phyloP scores from a whole-genome alignment of 1,284 basidiomycete species.

The Pseudozyma hubeiensis region DNA sequence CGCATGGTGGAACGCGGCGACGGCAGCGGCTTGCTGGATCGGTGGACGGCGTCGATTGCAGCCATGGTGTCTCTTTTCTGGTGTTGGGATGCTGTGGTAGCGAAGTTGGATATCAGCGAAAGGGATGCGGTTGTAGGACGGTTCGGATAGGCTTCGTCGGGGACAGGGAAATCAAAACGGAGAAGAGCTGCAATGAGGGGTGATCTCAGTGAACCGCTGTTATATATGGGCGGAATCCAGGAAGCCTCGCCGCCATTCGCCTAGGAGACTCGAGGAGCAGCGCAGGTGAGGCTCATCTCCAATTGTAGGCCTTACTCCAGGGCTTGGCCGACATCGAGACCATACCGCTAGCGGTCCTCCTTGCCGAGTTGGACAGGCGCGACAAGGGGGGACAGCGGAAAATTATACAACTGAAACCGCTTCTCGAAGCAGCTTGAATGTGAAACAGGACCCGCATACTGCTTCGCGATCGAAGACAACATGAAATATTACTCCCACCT shows the following conservation, averaged over 20 bases:
- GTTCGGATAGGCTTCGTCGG: too few species aligned
- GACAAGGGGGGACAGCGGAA: neutral
- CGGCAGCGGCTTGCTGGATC: slow-evolving; percentile 32
- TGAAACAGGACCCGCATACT: slow-evolving; percentile 11
- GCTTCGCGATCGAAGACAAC: slow-evolving; percentile 25
- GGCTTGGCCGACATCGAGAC: too few species aligned
- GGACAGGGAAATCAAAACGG: too few species aligned
- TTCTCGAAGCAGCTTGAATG: slow-evolving; percentile 11
- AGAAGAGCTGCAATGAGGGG: too few species aligned
- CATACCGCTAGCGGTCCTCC: neutral
- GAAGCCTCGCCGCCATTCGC: neutral
- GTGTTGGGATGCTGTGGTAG: too few species aligned
- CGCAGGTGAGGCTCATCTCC: too few species aligned
- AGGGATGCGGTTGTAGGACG: neutral
- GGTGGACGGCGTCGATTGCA: slow-evolving; percentile 19
- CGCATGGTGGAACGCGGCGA: slow-evolving; percentile 15
- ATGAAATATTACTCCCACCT: slow-evolving; percentile 1
- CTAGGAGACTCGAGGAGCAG: neutral
- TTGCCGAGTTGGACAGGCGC: neutral
- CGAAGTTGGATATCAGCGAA: too few species aligned
- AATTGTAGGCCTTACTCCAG: too few species aligned
- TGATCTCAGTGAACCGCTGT: too few species aligned
- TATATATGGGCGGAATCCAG: slow-evolving; percentile 2
- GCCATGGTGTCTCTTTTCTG: slow-evolving; percentile 12
- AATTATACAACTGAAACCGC: neutral